Conservation (phyloP, 148 eudicot species). For the Talinum fruticosum region DNA sequence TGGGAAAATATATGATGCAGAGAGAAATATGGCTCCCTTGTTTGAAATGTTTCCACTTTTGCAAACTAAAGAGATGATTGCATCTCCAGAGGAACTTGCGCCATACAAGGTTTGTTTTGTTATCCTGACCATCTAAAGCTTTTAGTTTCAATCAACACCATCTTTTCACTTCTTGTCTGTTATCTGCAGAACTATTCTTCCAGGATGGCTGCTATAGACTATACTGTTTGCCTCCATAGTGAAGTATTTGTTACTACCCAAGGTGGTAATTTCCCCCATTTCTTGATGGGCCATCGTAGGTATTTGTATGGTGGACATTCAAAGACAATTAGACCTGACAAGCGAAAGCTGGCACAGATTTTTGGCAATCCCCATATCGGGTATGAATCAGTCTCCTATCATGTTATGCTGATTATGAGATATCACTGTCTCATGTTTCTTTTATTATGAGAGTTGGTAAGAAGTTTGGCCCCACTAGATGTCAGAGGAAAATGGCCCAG, state of each 20-base stretch:
- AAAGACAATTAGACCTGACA: constrained; percentile 90
- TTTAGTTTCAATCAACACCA: constrained; percentile 10
- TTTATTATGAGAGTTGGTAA: background rate
- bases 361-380: constrained; percentile 82
- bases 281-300: constrained; percentile 91
- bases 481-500: background rate
- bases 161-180: constrained; percentile 21
- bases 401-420: constrained; percentile 9
- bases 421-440: background rate
- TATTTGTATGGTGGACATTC: constrained; percentile 90
- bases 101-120: constrained; percentile 59
- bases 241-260: constrained; percentile 98
- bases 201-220: constrained; percentile 97
- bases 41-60: constrained; percentile 93
- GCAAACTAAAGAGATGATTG: constrained; percentile 90
- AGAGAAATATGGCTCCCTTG: constrained; percentile 89
- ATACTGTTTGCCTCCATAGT: constrained; percentile 94
- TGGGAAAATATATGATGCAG: constrained; percentile 89
- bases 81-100: constrained; percentile 75
- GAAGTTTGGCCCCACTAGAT: background rate
- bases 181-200: constrained; percentile 78
- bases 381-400: constrained; percentile 37
- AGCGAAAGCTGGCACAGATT: constrained; percentile 74
- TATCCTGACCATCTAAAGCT: constrained; percentile 3
- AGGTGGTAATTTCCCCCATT: constrained; percentile 96